These are phyloP conservation scores for Talaromyces atroroseus DNA, from an alignment of 2,329 filamentous ascomycete genomes.

Conservation along the genomic window DNA sequence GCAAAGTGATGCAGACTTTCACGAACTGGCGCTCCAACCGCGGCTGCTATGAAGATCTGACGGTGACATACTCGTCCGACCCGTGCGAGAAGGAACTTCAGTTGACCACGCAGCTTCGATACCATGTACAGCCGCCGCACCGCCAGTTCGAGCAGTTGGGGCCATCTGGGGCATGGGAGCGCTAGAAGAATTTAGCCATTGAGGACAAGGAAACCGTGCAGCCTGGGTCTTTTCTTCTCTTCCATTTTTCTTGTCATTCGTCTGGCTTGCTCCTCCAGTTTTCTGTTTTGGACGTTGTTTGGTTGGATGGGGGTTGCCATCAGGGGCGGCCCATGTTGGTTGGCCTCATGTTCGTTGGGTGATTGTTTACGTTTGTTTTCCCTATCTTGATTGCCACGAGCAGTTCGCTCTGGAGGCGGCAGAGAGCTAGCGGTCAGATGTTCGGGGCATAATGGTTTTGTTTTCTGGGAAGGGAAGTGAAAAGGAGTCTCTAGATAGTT, in stretches of 20 bases:
- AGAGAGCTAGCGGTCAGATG: neutral
- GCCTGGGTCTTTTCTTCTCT: neutral
- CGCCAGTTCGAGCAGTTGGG: conserved; percentile 6
- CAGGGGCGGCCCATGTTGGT: neutral
- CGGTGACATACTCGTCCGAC: conserved; percentile 29
- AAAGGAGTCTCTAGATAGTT: neutral
- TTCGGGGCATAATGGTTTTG: neutral
- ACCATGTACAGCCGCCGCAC: conserved; percentile 5
- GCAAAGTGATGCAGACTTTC: conserved; percentile 26
- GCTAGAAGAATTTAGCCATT: neutral
- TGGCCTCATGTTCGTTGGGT: no score
- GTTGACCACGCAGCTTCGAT: conserved; percentile 17
- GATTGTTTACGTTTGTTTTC: no score
- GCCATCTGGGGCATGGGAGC: neutral
- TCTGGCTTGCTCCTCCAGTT: neutral
- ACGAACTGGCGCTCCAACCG: conserved; percentile 16
- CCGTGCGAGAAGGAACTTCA: conserved; percentile 32
- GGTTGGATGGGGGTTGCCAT: neutral
- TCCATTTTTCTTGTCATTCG: neutral
- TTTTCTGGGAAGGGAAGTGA: neutral
- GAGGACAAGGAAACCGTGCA: neutral
- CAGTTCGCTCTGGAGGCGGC: neutral
- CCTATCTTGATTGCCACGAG: neutral
- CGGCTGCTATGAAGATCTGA: conserved; percentile 23
- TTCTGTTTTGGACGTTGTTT: neutral